Evolutionary conservation across 495 filamentous ascomycete genomes (phyloP), one percentile per base, ranked within the genome.

Genomic region (Entonaema liquescens): DNA sequence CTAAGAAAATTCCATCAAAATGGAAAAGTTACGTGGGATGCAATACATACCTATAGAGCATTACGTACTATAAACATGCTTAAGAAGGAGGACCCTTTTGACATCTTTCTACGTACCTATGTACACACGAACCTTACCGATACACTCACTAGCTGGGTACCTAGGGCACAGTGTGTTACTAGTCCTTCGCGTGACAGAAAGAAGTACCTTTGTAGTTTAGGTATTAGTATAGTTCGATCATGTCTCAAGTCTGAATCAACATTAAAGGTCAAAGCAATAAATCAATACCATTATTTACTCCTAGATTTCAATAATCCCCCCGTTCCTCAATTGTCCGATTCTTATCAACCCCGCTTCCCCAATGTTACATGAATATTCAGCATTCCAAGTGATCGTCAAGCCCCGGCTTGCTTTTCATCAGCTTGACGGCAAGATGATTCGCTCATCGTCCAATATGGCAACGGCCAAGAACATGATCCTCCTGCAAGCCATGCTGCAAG

Each of bases 271-370:
- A 44, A 55, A 7, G 62, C 47, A 54, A 55, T 44, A 25, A 25
- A 49, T 52, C 49, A 21, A 56, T 25, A 44, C 21, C 28, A 50
- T 35, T 49, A 59, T 23, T 57, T 35, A 54, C 49, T 21, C 55
- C 15, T 13, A 60, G 40, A 38, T 19, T 36, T 67, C 35, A 55
- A 55, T 26, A 33, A 2, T 9, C 25, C 50, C 19, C 36, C 8
- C 21, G 19, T 8, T 33, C 11, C 54, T 56, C 26, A n/a, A n/a
- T n/a, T n/a, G 17, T 35, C 21, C 29, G 33, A 13, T 26, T 36
- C 65, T 69, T 73, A 73, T 73, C 65, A 52, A 49, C 65, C 70
- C 70, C 70, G 60, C 70, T 65, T 59, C 19, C 25, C 57, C 35
- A 67, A 69, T 11, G 70, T 73, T 73, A 69, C 70, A 69, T 73